phyloP scores from a whole-genome alignment of 345 rosid genomes.

The Eucalyptus polybractea region DNA sequence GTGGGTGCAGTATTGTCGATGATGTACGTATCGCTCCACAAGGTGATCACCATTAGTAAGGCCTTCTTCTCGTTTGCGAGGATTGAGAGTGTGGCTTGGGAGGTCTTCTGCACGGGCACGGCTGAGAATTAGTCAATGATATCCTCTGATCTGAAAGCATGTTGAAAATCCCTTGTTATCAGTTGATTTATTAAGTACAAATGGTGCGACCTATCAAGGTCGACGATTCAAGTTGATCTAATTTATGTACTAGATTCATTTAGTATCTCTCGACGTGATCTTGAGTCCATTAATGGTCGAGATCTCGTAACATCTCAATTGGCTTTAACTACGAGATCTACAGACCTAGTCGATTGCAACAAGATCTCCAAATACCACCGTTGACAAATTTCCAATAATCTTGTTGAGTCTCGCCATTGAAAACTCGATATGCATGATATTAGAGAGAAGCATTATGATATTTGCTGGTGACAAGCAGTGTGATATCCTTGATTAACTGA shows the following conservation, averaged over 20 bases:
- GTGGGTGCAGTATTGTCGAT: background rate
- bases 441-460: background rate
- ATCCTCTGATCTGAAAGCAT: too few species aligned
- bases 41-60: background rate
- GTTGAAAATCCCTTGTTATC: too few species aligned
- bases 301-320: background rate
- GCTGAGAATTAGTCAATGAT: too few species aligned
- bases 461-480: too few species aligned
- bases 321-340: background rate
- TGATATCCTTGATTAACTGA: rapidly evolving
- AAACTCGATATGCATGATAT: background rate
- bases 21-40: background rate
- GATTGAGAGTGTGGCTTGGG: background rate
- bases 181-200: too few species aligned
- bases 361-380: background rate
- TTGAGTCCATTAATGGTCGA: background rate
- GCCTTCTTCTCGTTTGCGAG: background rate
- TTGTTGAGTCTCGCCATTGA: rapidly evolving
- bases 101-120: background rate
- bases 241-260: background rate
- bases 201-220: background rate
- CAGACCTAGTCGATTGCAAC: background rate
- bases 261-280: background rate
- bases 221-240: background rate
- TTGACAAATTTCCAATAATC: background rate